Percentiles rank a stretch among this genome's conserved stretches.
Conservation (phyloP, 2,329 filamentous ascomycete genomes). For the Fusarium guadeloupense region DNA sequence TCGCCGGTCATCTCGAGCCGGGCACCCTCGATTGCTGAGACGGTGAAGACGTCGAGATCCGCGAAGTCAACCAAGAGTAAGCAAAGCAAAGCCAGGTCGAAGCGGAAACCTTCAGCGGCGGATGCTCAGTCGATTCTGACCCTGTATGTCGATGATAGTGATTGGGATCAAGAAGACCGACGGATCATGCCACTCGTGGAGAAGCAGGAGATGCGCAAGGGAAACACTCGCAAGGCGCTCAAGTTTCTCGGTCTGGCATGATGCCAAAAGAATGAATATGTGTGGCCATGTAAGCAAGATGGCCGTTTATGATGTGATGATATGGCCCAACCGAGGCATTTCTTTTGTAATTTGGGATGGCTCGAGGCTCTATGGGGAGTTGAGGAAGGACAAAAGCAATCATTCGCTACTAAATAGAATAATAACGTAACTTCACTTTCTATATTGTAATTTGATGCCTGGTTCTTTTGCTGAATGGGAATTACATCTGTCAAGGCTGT, state of each 20-base stretch:
- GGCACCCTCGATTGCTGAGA: constrained; percentile 49
- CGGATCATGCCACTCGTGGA: constrained; percentile 62
- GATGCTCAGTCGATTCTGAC: constrained; percentile 48
- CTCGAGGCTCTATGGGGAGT: constrained; percentile 8
- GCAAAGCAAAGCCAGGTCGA: constrained; percentile 43
- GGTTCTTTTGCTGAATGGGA: too few relatives aligned
- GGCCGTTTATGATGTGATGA: constrained; percentile 38
- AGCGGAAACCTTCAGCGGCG: constrained; percentile 28
- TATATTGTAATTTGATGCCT: not conserved
- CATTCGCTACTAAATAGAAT: constrained; percentile 10
- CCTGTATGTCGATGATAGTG: constrained; percentile 52
- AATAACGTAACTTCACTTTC: constrained; percentile 9
- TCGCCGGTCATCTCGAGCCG: constrained; percentile 30
- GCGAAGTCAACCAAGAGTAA: constrained; percentile 45
- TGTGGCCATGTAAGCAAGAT: not conserved
- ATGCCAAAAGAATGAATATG: not conserved
- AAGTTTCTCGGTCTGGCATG: constrained; percentile 61
- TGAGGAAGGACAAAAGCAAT: constrained; percentile 10
- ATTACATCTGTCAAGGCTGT: too few relatives aligned
- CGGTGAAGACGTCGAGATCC: constrained; percentile 42
- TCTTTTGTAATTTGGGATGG: constrained; percentile 14
- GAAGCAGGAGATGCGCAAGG: constrained; percentile 49
- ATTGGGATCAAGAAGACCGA: constrained; percentile 59
- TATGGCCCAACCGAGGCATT: constrained; percentile 21
- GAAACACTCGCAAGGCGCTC: constrained; percentile 61